Evolutionary conservation across 805 yeast genomes (phyloP), one percentile per base, ranked within the genome.

Genomic region (Barnettozyma populi): DNA sequence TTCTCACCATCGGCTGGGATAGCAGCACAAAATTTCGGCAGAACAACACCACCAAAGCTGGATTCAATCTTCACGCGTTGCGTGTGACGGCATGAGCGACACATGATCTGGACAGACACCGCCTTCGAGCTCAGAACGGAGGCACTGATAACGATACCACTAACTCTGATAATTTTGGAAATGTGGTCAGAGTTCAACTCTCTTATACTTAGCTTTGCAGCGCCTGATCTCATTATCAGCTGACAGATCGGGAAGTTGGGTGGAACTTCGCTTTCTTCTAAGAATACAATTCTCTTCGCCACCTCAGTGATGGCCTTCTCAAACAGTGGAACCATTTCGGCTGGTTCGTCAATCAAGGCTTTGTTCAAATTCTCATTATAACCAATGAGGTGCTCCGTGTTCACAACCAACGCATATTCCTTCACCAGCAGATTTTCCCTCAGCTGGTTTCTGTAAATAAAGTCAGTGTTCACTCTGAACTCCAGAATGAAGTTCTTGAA

Each of bases 81-180:
- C 2, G 94, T 82, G 61, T 90, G 95, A 56, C 89, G 79, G 69
- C 99, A 94, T 45, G 78, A 75, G 52, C 95, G 79, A 68, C 99
- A 94, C 76, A 90, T 81, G 47, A 94, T 70, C 54, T 86, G 90
- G 27, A 90, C 80, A 47, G 73, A 74, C 0, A 96, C 86, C 23
- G 98, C 96, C 58, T 94, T 82, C 2, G 97, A 90, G 31, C 85
- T 74, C 47, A 94, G 74, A 25, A 95, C 90, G 3, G 96, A 86
- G 1, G 97, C 86, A 44, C 95, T 84, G 49, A 94, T 92, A 57
- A 94, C 78, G 58, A 94, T 94, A 27, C 99, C 99, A 19, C 96
- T 86, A 39, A 94, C 79, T 47, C 96, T 75, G 32, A 94, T 92
- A 46, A 94, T 84, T 64, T 89, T 87, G 23, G 97, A 81, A 52